Evolutionary conservation across 805 yeast genomes (phyloP), one percentile per base, ranked within the genome.

Genomic region (Starmerella floricola): DNA sequence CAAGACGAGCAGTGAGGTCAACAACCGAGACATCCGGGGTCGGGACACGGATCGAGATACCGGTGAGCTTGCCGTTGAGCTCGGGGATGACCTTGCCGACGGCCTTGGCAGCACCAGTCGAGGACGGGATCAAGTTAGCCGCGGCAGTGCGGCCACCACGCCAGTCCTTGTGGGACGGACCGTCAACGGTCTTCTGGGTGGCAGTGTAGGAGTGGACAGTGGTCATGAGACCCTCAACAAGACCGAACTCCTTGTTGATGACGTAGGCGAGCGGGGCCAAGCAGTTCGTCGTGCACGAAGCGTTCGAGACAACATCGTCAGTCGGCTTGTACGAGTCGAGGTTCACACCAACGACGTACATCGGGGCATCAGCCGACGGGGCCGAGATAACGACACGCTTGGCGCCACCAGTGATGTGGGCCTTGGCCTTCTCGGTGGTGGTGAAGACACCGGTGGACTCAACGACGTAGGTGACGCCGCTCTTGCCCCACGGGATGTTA

Each of bases 111-210:
- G 95, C 95, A 78, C 95, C 95, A 52, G 95, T 85, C 51, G 94
- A 81, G 31, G 94, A 83, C 62, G 95, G 95, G 57, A 85, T 85
- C 66, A 85, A 82, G 80, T 85, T 85, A 63, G 87, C 93, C 50
- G 88, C 79, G 63, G 94, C 94, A 58, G 94, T 80, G 73, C 95
- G 81, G 67, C 95, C 95, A 66, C 95, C 94, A 78, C 95, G 80
- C 95, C 95, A 85, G 75, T 85, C 95, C 76, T 85, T 85, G 76
- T 79, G 85, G 65, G 94, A 83, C 59, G 95, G 93, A 70, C 95
- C 95, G 66, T 85, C 95, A 54, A 85, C 95, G 50, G 93, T 80
- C 79, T 85, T 85, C 71, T 85, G 95, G 60, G 95, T 81, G 57
- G 95, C 95, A 55, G 95, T 85, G 70, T 83, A 80, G 63, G 95